Conservation (phyloP, 768 basidiomycete species). For the Xanthoconium purpureum region DNA sequence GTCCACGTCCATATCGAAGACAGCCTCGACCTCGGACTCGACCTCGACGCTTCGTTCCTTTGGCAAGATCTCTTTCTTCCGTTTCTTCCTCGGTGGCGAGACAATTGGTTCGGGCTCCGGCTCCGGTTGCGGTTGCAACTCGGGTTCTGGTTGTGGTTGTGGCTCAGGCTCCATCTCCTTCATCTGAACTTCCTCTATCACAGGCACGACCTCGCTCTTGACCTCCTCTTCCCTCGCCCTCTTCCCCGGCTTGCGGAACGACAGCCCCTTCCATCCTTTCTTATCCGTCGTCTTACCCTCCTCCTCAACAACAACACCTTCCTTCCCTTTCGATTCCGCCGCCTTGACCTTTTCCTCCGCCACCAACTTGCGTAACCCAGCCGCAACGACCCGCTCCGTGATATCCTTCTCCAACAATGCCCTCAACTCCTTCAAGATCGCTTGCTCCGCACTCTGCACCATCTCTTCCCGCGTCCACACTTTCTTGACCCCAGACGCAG, state of each 20-base stretch:
- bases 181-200: conserved; percentile 26
- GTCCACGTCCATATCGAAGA: conserved; percentile 33
- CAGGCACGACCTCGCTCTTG: conserved; percentile 15
- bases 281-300: conserved; percentile 48
- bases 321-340: conserved; percentile 24
- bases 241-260: conserved; percentile 44
- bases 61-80: conserved; percentile 45
- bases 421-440: conserved; percentile 57
- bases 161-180: conserved; percentile 30
- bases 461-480: conserved; percentile 54
- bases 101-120: conserved; percentile 33
- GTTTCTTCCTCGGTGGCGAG: conserved; percentile 56
- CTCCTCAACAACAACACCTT: conserved; percentile 32
- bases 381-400: conserved; percentile 54
- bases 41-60: conserved; percentile 42
- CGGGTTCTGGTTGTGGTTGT: conserved; percentile 33
- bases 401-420: conserved; percentile 62
- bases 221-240: conserved; percentile 36
- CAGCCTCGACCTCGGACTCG: conserved; percentile 54
- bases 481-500: conserved; percentile 36
- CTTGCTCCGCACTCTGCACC: conserved; percentile 50
- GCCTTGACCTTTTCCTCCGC: conserved; percentile 47
- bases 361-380: conserved; percentile 51
- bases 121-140: conserved; percentile 33
- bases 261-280: conserved; percentile 42